These are phyloP conservation scores for Syzygium grande DNA, from an alignment of 345 rosid genomes.

Conservation along the genomic window DNA sequence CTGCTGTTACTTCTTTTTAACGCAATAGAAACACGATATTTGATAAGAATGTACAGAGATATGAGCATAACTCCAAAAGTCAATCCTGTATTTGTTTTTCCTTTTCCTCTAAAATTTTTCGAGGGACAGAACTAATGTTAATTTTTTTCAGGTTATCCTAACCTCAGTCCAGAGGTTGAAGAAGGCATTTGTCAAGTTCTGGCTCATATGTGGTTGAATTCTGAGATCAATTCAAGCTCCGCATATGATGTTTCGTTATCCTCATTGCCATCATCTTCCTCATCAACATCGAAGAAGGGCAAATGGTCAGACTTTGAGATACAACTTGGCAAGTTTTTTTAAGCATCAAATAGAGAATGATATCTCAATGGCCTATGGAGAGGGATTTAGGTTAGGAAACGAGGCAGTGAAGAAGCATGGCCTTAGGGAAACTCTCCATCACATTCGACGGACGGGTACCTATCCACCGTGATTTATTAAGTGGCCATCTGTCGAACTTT, in stretches of 20 bases:
- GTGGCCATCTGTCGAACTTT: neutral
- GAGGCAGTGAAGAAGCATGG: constrained; percentile 58
- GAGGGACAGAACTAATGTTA: neutral
- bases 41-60: neutral
- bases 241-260: constrained; percentile 33
- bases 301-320: constrained; percentile 73
- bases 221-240: constrained; percentile 44
- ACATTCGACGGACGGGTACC: constrained; percentile 49
- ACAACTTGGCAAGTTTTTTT: constrained; percentile 68
- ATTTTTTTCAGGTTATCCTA: constrained; percentile 52
- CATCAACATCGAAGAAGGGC: constrained; percentile 64
- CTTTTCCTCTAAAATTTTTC: neutral
- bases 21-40: neutral
- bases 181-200: constrained; percentile 97
- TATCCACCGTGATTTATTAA: neutral
- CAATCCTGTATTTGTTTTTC: neutral
- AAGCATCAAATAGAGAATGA: constrained; percentile 73
- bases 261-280: constrained; percentile 22
- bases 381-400: constrained; percentile 72
- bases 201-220: constrained; percentile 93
- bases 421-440: constrained; percentile 66
- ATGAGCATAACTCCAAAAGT: neutral
- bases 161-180: constrained; percentile 75
- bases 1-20: neutral
- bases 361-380: constrained; percentile 68